Conservation (phyloP, 2,329 filamentous ascomycete species). For the Hirsutella rhossiliensis region DNA sequence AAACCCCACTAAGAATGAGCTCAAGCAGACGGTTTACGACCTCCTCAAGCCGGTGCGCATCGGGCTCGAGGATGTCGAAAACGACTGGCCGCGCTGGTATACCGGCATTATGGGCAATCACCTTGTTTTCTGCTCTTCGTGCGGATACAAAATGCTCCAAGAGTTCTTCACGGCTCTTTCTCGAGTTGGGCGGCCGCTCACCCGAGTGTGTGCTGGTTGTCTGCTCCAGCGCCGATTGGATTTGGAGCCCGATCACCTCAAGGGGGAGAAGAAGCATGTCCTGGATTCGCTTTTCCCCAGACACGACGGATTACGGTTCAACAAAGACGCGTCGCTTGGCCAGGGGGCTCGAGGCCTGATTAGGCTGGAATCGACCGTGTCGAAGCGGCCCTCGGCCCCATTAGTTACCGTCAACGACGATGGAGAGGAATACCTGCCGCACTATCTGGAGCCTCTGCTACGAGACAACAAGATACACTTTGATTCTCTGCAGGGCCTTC, state of each 20-base stretch:
- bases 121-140: constrained; percentile 19
- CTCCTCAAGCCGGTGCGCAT: constrained; percentile 18
- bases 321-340: constrained; percentile 18
- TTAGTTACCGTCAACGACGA: constrained; percentile 2
- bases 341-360: constrained; percentile 8
- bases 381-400: constrained; percentile 3
- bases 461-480: constrained; percentile 14
- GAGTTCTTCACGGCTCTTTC: constrained; percentile 14
- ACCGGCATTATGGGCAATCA: constrained; percentile 10
- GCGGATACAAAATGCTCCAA: constrained; percentile 18
- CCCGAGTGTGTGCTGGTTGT: constrained; percentile 18
- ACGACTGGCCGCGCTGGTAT: constrained; percentile 14
- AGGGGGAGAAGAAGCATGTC: constrained; percentile 6
- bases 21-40: constrained; percentile 16
- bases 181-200: constrained; percentile 3
- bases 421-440: constrained; percentile 5
- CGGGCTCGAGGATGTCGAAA: constrained; percentile 9
- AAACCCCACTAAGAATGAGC: not conserved
- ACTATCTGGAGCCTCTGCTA: constrained; percentile 5
- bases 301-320: constrained; percentile 14
- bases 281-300: constrained; percentile 13
- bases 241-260: constrained; percentile 16
- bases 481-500: constrained; percentile 18
- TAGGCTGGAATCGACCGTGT: constrained; percentile 7
- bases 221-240: constrained; percentile 16